These are phyloP conservation scores for Penicillium fuscoglaucum DNA, from an alignment of 2,329 filamentous ascomycete species.

Conservation along the genomic window DNA sequence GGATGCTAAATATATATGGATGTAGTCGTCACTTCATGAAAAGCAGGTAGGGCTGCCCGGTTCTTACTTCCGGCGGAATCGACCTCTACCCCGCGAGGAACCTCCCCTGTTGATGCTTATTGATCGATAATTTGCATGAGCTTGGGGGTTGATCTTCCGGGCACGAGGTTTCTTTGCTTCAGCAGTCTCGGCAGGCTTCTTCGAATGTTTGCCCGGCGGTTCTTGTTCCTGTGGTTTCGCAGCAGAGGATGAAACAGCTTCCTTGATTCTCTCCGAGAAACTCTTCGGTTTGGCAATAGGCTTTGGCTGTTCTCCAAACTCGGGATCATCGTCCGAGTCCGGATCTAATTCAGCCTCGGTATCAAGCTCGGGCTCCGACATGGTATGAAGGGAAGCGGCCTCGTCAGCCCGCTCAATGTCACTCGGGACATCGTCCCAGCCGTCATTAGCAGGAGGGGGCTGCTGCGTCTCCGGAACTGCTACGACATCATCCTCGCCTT, in stretches of 20 bases:
- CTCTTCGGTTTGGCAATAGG: constrained; percentile 29
- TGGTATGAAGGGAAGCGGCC: constrained; percentile 30
- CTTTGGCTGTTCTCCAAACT: constrained; percentile 28
- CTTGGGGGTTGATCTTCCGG: constrained; percentile 46
- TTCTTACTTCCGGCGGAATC: constrained; percentile 41
- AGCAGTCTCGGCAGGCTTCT: constrained; percentile 14
- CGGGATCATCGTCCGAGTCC: constrained; percentile 32
- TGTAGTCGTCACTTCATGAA: constrained; percentile 24
- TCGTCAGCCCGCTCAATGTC: constrained; percentile 14
- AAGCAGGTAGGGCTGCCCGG: background rate
- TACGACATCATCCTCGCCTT: constrained; percentile 32
- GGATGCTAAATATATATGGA: constrained; percentile 15
- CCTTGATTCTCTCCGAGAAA: constrained; percentile 40
- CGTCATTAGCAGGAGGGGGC: constrained; percentile 11
- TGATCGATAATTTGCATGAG: constrained; percentile 52
- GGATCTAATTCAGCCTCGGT: constrained; percentile 19
- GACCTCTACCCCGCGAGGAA: constrained; percentile 36
- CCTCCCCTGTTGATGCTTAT: constrained; percentile 48
- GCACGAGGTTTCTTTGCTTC: constrained; percentile 27
- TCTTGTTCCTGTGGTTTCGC: constrained; percentile 17
- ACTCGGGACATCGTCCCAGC: constrained; percentile 12
- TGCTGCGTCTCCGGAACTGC: constrained; percentile 35
- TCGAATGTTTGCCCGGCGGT: constrained; percentile 2
- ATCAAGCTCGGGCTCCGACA: constrained; percentile 32
- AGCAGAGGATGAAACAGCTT: constrained; percentile 33